These are phyloP conservation scores for Cladosporium oxysporum DNA, from an alignment of 2,329 filamentous ascomycete genomes.

Conservation along the genomic window DNA sequence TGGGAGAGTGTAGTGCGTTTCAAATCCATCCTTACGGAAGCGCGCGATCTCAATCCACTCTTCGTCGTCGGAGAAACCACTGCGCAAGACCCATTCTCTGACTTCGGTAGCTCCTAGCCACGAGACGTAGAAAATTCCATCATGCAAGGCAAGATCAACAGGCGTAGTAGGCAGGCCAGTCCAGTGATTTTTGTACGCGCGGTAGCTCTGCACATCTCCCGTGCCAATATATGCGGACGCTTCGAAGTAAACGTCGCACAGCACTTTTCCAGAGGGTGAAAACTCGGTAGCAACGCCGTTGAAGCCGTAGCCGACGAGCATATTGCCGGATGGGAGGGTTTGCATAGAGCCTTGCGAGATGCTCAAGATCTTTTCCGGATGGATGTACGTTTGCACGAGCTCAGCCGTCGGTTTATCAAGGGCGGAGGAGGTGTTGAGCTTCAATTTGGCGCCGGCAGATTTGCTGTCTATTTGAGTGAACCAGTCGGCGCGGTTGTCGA, in stretches of 20 bases:
- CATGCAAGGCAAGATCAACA: conserved; percentile 27
- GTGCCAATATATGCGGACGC: conserved; percentile 30
- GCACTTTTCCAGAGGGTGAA: conserved; percentile 46
- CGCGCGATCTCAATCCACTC: conserved; percentile 27
- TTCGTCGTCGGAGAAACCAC: conserved; percentile 16
- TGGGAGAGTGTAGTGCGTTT: conserved; percentile 36
- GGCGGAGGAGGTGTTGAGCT: conserved; percentile 25
- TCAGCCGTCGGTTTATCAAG: conserved; percentile 33
- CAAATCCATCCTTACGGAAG: conserved; percentile 41
- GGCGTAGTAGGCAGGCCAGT: conserved; percentile 37
- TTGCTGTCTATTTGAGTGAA: conserved; percentile 22
- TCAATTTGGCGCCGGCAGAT: conserved; percentile 27
- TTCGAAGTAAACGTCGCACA: conserved; percentile 55
- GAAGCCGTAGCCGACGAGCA: conserved; percentile 58
- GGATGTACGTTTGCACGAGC: conserved; percentile 31
- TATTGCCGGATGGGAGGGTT: conserved; percentile 47
- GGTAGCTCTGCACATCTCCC: conserved; percentile 52
- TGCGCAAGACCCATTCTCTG: conserved; percentile 50
- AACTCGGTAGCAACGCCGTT: conserved; percentile 43
- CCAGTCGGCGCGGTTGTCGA: conserved; percentile 52
- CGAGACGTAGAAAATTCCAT: conserved; percentile 53
- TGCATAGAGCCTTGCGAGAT: conserved; percentile 55
- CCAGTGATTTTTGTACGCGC: conserved; percentile 55
- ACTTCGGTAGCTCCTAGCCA: conserved; percentile 54
- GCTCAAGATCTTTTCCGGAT: conserved; percentile 39